phyloP scores from a whole-genome alignment of 2,329 filamentous ascomycete species.

The Calonectria hongkongensis region DNA sequence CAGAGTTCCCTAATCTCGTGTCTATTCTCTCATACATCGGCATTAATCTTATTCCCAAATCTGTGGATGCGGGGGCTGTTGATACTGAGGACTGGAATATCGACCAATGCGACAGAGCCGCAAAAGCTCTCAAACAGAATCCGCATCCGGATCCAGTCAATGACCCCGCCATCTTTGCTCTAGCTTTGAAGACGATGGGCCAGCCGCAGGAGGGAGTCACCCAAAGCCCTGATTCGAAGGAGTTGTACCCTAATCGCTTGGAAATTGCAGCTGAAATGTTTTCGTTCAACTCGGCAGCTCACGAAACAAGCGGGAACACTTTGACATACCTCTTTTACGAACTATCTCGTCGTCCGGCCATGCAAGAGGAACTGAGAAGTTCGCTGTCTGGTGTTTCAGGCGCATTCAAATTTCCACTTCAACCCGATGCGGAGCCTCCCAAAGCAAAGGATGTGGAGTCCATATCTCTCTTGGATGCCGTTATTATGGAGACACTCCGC shows the following conservation, averaged over 20 bases:
- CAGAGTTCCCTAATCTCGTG: conserved; percentile 35
- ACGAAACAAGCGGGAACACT: conserved; percentile 30
- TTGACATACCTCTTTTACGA: background rate
- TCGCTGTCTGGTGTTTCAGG: background rate
- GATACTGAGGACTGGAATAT: background rate
- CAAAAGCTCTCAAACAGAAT: background rate
- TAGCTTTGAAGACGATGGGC: background rate
- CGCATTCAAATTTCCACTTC: background rate
- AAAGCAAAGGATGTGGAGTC: conserved; percentile 1
- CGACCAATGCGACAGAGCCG: background rate
- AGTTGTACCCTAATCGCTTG: conserved; percentile 17
- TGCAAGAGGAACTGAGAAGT: background rate
- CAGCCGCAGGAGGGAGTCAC: background rate
- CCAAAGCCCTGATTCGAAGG: background rate
- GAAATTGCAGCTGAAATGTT: conserved; percentile 35
- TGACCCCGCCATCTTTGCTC: background rate
- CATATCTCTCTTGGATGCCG: conserved; percentile 29
- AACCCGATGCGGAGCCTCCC: background rate
- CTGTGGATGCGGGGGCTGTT: background rate
- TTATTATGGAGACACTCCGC: conserved; percentile 38
- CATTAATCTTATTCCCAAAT: background rate
- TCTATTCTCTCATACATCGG: conserved; percentile 20
- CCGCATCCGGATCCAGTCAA: background rate
- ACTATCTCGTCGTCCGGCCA: background rate
- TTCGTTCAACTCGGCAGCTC: conserved; percentile 24